These are phyloP conservation scores for Populus hybrid DNA, from an alignment of 441 rosid genomes.

Conservation along the genomic window DNA sequence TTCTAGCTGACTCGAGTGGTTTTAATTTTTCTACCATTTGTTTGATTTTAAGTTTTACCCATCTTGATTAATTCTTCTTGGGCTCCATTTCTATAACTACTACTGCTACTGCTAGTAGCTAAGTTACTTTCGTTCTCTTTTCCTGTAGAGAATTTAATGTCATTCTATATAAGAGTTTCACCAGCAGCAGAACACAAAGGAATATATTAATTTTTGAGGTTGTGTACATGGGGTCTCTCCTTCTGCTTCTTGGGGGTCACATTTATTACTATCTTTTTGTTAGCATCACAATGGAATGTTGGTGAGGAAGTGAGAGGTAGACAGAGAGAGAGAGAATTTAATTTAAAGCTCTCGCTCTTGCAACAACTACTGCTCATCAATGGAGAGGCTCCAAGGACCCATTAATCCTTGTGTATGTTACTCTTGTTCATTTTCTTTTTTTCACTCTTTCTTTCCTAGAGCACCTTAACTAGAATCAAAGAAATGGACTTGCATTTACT, in stretches of 20 bases:
- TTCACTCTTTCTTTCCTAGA: constrained; percentile 20
- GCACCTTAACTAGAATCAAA: constrained; percentile 28
- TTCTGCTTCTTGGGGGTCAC: constrained; percentile 34
- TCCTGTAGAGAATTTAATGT: constrained; percentile 31
- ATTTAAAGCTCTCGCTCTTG: constrained; percentile 1
- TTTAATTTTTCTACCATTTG: background rate
- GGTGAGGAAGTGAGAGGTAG: constrained; percentile 13
- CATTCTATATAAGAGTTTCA: constrained; percentile 40
- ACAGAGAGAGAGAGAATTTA: constrained; percentile 26
- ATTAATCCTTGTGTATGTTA: constrained; percentile 62
- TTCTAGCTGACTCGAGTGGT: background rate
- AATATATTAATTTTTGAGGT: constrained; percentile 16
- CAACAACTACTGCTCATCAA: constrained; percentile 24
- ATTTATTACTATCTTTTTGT: constrained; percentile 42
- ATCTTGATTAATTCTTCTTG: constrained; percentile 1
- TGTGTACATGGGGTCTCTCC: constrained; percentile 36
- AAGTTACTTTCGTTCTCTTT: background rate
- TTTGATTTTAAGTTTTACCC: constrained; percentile 5
- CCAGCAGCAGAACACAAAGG: constrained; percentile 26
- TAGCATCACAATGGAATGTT: constrained; percentile 43
- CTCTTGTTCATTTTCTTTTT: constrained; percentile 23
- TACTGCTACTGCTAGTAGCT: background rate
- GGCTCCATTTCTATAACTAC: constrained; percentile 16
- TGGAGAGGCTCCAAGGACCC: constrained; percentile 78
- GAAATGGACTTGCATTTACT: constrained; percentile 51